These are phyloP conservation scores for Cryphonectria radicalis DNA, from an alignment of 2,329 filamentous ascomycete genomes.

Conservation along the genomic window DNA sequence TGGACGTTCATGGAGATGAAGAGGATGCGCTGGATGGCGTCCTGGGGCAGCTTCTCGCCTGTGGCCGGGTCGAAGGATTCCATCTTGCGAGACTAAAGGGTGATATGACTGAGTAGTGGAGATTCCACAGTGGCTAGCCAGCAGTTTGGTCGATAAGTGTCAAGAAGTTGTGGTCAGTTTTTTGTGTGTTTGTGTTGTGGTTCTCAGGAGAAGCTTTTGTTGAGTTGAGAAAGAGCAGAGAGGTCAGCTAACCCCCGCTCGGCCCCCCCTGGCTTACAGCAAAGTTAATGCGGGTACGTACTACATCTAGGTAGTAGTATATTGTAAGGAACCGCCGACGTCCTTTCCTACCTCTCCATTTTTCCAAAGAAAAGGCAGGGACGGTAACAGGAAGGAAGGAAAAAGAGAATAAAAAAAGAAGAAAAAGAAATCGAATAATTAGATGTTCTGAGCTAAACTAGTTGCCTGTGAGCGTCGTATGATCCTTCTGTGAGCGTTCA, in stretches of 20 bases:
- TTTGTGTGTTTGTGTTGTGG: not conserved
- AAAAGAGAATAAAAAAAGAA: not conserved
- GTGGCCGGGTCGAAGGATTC: constrained; percentile 73
- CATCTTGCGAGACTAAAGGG: constrained; percentile 47
- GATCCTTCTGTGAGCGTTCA: no score
- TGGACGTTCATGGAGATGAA: constrained; percentile 77
- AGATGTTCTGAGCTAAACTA: not conserved
- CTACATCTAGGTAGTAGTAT: not conserved
- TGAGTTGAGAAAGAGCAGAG: not conserved
- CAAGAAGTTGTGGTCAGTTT: not conserved
- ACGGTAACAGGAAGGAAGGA: no score
- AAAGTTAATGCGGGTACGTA: not conserved
- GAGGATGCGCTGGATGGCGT: constrained; percentile 84
- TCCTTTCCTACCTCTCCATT: not conserved
- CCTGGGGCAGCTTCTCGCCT: constrained; percentile 67
- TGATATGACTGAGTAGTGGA: not conserved
- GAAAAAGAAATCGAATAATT: not conserved
- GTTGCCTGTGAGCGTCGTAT: no score
- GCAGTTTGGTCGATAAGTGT: not conserved
- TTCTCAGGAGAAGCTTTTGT: not conserved
- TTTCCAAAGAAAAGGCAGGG: not conserved
- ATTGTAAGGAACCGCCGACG: not conserved
- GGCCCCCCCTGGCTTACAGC: constrained; percentile 12
- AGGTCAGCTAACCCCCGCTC: not conserved
- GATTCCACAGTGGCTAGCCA: not conserved